Evolutionary conservation across 225 moss, liverwort and hornwort genomes (phyloP), one percentile per base, ranked within the genome.

Genomic region (Pseudoscleropodium purum): DNA sequence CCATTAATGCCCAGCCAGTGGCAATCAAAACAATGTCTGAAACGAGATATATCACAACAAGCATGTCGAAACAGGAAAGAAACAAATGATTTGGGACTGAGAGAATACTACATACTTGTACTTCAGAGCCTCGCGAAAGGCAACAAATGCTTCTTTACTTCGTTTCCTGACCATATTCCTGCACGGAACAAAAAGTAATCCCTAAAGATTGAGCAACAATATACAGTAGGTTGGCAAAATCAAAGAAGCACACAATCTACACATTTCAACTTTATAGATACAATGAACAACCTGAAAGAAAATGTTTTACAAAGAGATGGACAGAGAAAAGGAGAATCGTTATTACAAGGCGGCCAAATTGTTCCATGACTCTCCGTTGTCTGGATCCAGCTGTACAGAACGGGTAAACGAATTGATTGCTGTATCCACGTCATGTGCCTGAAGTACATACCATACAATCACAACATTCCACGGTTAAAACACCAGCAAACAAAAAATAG

Each of bases 331-430:
- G 54, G 74, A 39, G 33, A 47, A 33, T 74, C 43, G 12, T 37
- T 92, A 93, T 84, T 93, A 98, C 97, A 99, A 93, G 62, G 99
- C 97, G 79, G 99, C 97, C 89, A 97, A 94, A 90, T 99, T 99
- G 88, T 97, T 99, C 99, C 97, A 99, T n/a, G 96, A 97, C 89
- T 99, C 97, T 87, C 99, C 97, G 92, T 96, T 99, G 56, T 97
- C 99, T 84, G 97, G 96, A 78, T 99, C 96, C 64, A 97, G 86
- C 90, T 99, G 99, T 84, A 99, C 99, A 91, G 97, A 96, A 89
- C 99, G 96, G 51, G 97, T 97, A 85, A 99, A 99, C 60, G 99
- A 95, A 80, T 95, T 87, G 52, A 97, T 89, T 51, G 97, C 97
- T 61, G 93, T 93, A 84, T 99, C 97, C 81, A 95, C 89, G 70